A percentile compares a stretch with the other conserved stretches of the same genome.
Evolutionary conservation across 2,329 filamentous ascomycete species (phyloP).

Genomic region (Capronia epimyces): DNA sequence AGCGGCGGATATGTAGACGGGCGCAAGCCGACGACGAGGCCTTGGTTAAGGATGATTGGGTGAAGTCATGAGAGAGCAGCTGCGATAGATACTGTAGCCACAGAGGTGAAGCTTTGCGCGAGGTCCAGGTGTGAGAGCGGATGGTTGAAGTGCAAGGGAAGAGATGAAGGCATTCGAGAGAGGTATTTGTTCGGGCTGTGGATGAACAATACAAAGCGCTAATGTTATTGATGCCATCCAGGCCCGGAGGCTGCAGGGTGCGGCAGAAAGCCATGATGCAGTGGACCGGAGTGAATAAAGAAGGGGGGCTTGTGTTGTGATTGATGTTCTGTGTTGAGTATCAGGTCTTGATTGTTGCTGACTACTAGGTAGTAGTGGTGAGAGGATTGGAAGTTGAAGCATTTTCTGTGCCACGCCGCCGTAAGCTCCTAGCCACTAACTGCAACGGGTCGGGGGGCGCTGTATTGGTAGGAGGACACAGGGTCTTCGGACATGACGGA

Average conservation of each 20-base stretch:
- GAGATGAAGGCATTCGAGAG: slow-evolving; percentile 18
- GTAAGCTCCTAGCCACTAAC: neutral
- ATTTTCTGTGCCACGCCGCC: slow-evolving; percentile 10
- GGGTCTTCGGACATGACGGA: too few species aligned
- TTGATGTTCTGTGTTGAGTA: slow-evolving; percentile 1
- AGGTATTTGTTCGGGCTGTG: slow-evolving; percentile 6
- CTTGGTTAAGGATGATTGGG: neutral
- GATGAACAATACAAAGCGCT: slow-evolving; percentile 8
- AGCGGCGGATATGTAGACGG: neutral
- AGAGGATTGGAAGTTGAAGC: slow-evolving; percentile 8
- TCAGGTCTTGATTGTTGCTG: too few species aligned
- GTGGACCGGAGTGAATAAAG: neutral
- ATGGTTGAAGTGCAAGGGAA: slow-evolving; percentile 8
- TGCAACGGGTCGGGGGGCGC: too few species aligned
- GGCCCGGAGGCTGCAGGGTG: slow-evolving; percentile 5
- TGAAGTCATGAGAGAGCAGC: neutral
- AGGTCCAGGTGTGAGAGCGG: slow-evolving; percentile 5
- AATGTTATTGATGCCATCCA: slow-evolving; percentile 8
- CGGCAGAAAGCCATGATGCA: slow-evolving; percentile 4
- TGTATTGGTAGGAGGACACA: too few species aligned
- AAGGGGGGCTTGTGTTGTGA: neutral
- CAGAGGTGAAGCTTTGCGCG: slow-evolving; percentile 5
- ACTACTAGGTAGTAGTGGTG: neutral
- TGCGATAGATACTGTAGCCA: slow-evolving; percentile 13
- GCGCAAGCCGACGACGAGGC: slow-evolving; percentile 1